These are phyloP conservation scores for Pseudogymnoascus sp. DNA, from an alignment of 2,329 filamentous ascomycete species.

Conservation along the genomic window DNA sequence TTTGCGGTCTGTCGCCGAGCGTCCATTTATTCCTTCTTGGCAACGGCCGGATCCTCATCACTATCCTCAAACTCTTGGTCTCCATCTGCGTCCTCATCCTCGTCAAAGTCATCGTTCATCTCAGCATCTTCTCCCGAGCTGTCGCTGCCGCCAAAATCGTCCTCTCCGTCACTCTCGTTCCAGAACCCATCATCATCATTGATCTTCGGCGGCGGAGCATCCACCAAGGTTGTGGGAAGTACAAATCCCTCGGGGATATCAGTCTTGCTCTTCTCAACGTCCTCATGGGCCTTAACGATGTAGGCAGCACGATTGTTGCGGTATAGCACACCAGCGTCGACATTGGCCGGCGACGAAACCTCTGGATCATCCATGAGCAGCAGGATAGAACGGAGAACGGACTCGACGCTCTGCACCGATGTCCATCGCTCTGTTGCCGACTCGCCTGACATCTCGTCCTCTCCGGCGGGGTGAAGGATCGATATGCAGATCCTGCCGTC, in stretches of 20 bases:
- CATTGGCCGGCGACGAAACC: constrained; percentile 87
- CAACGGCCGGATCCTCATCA: constrained; percentile 22
- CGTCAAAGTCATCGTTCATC: constrained; percentile 50
- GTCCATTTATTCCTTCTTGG: neutral
- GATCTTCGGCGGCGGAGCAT: constrained; percentile 50
- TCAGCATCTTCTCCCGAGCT: constrained; percentile 51
- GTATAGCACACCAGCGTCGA: constrained; percentile 82
- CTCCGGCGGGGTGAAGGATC: constrained; percentile 85
- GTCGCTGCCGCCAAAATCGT: constrained; percentile 71
- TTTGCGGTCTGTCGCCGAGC: neutral
- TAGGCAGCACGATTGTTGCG: constrained; percentile 65
- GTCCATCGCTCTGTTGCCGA: constrained; percentile 87
- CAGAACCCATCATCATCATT: constrained; percentile 76
- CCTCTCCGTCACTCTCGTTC: constrained; percentile 66
- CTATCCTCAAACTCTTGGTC: constrained; percentile 45
- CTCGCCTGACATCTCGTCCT: constrained; percentile 89
- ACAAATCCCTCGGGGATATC: constrained; percentile 73
- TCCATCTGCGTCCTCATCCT: constrained; percentile 46
- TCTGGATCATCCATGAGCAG: constrained; percentile 90
- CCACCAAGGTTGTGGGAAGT: constrained; percentile 70
- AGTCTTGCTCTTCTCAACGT: constrained; percentile 64
- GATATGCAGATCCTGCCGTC: constrained; percentile 93
- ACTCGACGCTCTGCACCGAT: constrained; percentile 87
- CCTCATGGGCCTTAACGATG: constrained; percentile 56
- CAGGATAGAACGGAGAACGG: constrained; percentile 84